Evolutionary conservation across 2,329 filamentous ascomycete species (phyloP).

Genomic region (Pyrenochaeta sp.): DNA sequence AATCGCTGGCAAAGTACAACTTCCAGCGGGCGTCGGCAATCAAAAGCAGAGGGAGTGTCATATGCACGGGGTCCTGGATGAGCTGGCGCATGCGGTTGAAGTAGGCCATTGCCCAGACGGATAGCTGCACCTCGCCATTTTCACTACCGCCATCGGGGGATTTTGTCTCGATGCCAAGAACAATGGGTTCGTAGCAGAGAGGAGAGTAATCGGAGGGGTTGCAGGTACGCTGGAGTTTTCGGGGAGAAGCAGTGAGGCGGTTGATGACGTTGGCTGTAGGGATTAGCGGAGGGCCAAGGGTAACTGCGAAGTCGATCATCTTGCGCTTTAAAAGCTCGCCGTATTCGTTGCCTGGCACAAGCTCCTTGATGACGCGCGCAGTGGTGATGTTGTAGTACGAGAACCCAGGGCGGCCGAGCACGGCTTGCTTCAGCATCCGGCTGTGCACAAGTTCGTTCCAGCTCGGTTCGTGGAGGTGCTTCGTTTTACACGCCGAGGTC

Average conservation of each 20-base stretch:
- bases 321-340: slow-evolving; percentile 29
- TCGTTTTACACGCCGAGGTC: slow-evolving; percentile 24
- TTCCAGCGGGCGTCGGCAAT: slow-evolving; percentile 21
- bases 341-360: slow-evolving; percentile 28
- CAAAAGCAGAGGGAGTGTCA: slow-evolving; percentile 25
- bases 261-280: slow-evolving; percentile 17
- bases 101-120: slow-evolving; percentile 26
- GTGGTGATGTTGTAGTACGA: slow-evolving; percentile 29
- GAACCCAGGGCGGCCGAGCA: slow-evolving; percentile 19
- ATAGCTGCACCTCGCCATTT: slow-evolving; percentile 22
- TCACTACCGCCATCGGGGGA: slow-evolving; percentile 17
- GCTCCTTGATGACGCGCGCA: slow-evolving; percentile 23
- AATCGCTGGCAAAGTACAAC: slow-evolving; percentile 25
- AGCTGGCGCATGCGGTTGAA: slow-evolving; percentile 25
- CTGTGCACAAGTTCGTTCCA: slow-evolving; percentile 29
- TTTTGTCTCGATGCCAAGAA: slow-evolving; percentile 25
- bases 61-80: slow-evolving; percentile 19
- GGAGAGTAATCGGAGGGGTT: slow-evolving; percentile 25
- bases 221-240: slow-evolving; percentile 18
- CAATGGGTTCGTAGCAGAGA: slow-evolving; percentile 21
- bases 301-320: slow-evolving; percentile 29
- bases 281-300: slow-evolving; percentile 24
- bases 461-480: slow-evolving; percentile 26
- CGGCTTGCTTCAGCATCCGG: slow-evolving; percentile 27
- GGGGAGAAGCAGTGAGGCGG: background rate